These are phyloP conservation scores for Erythrophleum ivorense DNA, from an alignment of 331 rosid species.

Conservation along the genomic window DNA sequence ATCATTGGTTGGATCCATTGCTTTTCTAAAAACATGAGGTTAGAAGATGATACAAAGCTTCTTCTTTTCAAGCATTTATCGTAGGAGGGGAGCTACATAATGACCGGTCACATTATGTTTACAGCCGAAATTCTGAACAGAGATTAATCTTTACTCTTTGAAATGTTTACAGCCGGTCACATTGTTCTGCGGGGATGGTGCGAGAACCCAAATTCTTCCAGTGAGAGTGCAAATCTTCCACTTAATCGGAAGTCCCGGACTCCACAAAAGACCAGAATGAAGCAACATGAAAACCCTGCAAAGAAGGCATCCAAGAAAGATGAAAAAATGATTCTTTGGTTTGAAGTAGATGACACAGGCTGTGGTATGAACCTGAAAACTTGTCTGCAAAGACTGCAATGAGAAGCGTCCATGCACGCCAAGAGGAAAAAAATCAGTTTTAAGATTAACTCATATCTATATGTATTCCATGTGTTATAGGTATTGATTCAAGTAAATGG, in stretches of 20 bases:
- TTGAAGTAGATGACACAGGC: conserved; percentile 98
- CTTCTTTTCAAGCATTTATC: conserved; percentile 39
- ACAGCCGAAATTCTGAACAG: neutral
- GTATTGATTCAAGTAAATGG: conserved; percentile 96
- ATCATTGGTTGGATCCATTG: neutral
- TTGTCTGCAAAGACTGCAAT: conserved; percentile 15
- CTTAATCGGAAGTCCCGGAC: conserved; percentile 55
- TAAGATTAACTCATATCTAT: conserved; percentile 14
- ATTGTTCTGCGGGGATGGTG: conserved; percentile 91
- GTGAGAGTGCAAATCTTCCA: conserved; percentile 49
- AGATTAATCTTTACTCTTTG: conserved; percentile 29
- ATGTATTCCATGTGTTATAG: conserved; percentile 44
- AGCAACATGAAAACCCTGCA: conserved; percentile 59
- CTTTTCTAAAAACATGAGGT: neutral
- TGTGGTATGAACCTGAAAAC: conserved; percentile 68
- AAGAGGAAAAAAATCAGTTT: conserved; percentile 32
- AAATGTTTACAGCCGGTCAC: conserved; percentile 88
- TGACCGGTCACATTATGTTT: conserved; percentile 32
- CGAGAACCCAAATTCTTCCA: conserved; percentile 53
- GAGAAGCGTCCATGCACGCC: conserved; percentile 12
- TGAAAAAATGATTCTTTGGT: conserved; percentile 79
- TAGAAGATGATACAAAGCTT: conserved; percentile 36
- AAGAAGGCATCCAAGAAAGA: conserved; percentile 64
- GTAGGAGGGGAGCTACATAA: conserved; percentile 39
- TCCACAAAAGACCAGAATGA: conserved; percentile 67